These are phyloP conservation scores for Aspergillus proliferans DNA, from an alignment of 2,329 filamentous ascomycete genomes.

Conservation along the genomic window DNA sequence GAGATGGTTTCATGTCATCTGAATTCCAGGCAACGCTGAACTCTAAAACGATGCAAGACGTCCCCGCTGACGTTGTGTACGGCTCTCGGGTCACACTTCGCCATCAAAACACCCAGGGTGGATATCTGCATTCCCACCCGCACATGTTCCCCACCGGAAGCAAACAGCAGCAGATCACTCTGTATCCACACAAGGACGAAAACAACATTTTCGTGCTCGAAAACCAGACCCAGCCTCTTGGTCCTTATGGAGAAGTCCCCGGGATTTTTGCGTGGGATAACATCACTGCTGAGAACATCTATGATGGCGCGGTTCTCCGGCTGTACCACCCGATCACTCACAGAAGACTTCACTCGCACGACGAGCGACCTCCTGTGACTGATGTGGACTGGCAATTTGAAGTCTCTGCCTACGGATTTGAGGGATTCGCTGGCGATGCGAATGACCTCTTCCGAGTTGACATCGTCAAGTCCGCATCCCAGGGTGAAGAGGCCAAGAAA, in stretches of 20 bases:
- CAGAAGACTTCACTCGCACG: conserved; percentile 87
- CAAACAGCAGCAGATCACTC: conserved; percentile 97
- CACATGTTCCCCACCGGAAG: conserved; percentile 97
- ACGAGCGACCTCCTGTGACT: conserved; percentile 78
- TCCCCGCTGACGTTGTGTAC: conserved; percentile 83
- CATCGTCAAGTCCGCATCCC: conserved; percentile 85
- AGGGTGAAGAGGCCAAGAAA: conserved; percentile 70
- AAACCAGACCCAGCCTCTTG: conserved; percentile 89
- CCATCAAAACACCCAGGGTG: conserved; percentile 95
- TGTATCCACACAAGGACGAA: conserved; percentile 98
- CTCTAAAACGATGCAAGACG: conserved; percentile 92
- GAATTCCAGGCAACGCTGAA: conserved; percentile 98
- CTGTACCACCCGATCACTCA: conserved; percentile 79
- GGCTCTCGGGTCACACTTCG: conserved; percentile 81
- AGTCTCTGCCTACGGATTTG: conserved; percentile 93
- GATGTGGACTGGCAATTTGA: conserved; percentile 94
- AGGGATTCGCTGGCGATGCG: conserved; percentile 92
- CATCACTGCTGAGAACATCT: conserved; percentile 61
- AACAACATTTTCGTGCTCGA: conserved; percentile 94
- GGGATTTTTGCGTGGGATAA: conserved; percentile 81
- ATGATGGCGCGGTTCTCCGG: conserved; percentile 72
- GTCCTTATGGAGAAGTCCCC: conserved; percentile 68
- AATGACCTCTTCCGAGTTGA: conserved; percentile 95
- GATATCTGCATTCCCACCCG: conserved; percentile 91
- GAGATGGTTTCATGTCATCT: conserved; percentile 98